Base-by-base conservation (phyloP, 805 yeast species). In the Lipomyces japonicus region DNA sequence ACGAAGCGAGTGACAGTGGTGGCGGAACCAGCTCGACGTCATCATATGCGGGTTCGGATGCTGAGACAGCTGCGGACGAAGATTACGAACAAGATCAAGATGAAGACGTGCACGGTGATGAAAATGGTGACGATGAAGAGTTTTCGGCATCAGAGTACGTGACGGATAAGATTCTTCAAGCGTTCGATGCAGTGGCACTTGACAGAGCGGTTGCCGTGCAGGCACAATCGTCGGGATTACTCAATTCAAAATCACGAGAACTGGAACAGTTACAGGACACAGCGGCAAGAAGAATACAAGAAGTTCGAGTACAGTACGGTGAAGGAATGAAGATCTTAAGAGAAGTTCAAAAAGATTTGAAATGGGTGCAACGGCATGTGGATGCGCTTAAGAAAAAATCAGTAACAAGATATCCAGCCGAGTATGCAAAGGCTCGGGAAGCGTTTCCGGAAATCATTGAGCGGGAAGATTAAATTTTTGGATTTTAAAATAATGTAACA, bases 41-140 rank as follows among this genome's bases (percentile, higher is more conserved):
- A 2, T 51, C 57, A 10, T 54, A 54, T 36, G 58, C 58, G 3
- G 58, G 58, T 12, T 54, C 58, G 9, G 58, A 54, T 36, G 58
- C 55, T 10, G 57, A 41, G 23, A 53, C 55, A 2, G 16, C 26
- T 3, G 6, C 36, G 19, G 52, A 48, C n/a, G 48, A 43, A 31
- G 24, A 10, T 16, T n/a, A 19, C 36, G 36, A 23, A 30, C 12
- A 12, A 24, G 9, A 19, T 10, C 14, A 23, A 21, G 50, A 46
- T 2, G 40, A 21, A 21, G 44, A 28, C 5, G 26, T 10, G 4
- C 34, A 23, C 31, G 36, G 31, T 4, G 38, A n/a, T 19, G 47
- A 32, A 5, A 28, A 23, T n/a, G 40, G n/a, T 6, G 37, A 43
- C 7, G 53, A 49, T 9, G 57, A 51, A 21, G 46, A 50, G n/a